Conservation (phyloP, 2,329 filamentous ascomycete genomes). For the Geosmithia putterillii region DNA sequence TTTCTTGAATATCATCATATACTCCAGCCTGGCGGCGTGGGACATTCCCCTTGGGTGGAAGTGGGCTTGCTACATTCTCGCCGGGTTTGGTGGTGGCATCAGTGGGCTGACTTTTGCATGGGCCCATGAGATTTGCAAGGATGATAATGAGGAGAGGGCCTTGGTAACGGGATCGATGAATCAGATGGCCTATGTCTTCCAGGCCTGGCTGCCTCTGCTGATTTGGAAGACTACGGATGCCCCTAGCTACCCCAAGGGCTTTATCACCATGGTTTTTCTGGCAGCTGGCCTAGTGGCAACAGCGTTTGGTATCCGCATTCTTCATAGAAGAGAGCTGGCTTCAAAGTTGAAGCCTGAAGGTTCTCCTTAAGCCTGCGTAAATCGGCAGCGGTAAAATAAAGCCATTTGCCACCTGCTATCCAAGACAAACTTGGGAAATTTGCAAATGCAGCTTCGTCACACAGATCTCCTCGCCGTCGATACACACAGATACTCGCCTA, state of each 20-base stretch:
- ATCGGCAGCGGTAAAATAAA: not conserved
- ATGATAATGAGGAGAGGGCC: constrained; percentile 51
- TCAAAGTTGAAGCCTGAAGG: not conserved
- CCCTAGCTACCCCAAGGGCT: constrained; percentile 48
- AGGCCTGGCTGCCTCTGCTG: constrained; percentile 56
- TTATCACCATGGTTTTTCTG: constrained; percentile 39
- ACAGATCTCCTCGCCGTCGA: too few relatives aligned
- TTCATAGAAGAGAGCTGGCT: constrained; percentile 29
- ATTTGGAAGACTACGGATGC: constrained; percentile 55
- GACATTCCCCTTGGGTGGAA: constrained; percentile 39
- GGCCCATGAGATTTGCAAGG: constrained; percentile 36
- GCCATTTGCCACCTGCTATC: not conserved
- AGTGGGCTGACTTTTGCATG: constrained; percentile 33
- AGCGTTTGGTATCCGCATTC: constrained; percentile 30
- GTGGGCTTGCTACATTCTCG: constrained; percentile 50
- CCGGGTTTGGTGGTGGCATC: constrained; percentile 35
- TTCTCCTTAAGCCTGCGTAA: not conserved
- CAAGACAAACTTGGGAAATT: not conserved
- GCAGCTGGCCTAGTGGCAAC: constrained; percentile 35
- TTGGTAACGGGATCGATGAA: constrained; percentile 57
- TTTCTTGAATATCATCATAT: constrained; percentile 25
- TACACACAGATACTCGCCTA: too few relatives aligned
- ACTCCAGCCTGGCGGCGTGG: constrained; percentile 28
- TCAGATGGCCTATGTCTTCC: constrained; percentile 55
- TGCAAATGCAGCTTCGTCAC: too few relatives aligned